Evolutionary conservation across 2,329 filamentous ascomycete species (phyloP).

Genomic region (Trichothecium roseum): DNA sequence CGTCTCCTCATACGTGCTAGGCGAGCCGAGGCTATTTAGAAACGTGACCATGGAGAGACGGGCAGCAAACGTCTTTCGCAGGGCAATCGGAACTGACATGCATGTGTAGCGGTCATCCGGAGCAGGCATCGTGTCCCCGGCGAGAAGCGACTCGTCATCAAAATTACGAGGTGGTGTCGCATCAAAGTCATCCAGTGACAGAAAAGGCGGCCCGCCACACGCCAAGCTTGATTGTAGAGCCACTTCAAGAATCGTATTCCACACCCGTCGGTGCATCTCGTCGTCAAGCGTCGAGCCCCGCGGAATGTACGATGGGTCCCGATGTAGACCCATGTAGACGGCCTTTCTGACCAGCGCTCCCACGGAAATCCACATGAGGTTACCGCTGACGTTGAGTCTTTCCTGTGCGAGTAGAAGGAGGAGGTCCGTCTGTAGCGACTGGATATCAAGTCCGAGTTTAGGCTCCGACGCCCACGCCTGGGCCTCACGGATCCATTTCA

Average conservation of each 20-base stretch:
- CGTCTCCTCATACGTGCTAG: conserved; percentile 30
- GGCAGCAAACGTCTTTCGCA: conserved; percentile 29
- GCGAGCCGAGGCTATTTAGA: conserved; percentile 30
- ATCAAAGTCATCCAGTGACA: conserved; percentile 35
- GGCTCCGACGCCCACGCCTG: conserved; percentile 44
- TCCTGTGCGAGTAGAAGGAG: conserved; percentile 33
- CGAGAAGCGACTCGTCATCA: conserved; percentile 35
- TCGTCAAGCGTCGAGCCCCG: conserved; percentile 21
- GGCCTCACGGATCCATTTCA: conserved; percentile 48
- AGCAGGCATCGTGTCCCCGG: conserved; percentile 16
- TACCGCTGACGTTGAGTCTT: conserved; percentile 23
- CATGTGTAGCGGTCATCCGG: conserved; percentile 27
- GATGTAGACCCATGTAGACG: conserved; percentile 39
- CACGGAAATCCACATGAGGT: conserved; percentile 36
- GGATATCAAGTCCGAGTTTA: conserved; percentile 34
- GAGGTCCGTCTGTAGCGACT: conserved; percentile 36
- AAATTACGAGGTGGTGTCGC: conserved; percentile 37
- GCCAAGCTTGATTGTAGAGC: conserved; percentile 31
- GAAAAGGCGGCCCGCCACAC: conserved; percentile 33
- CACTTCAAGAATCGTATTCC: conserved; percentile 42
- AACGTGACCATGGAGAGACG: conserved; percentile 30
- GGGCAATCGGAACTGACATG: conserved; percentile 25
- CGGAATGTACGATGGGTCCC: conserved; percentile 31
- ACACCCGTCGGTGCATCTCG: conserved; percentile 40
- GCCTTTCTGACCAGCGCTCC: conserved; percentile 34